phyloP scores from a whole-genome alignment of 2,329 filamentous ascomycete genomes.

The Ophiostoma novo-ulmi region DNA sequence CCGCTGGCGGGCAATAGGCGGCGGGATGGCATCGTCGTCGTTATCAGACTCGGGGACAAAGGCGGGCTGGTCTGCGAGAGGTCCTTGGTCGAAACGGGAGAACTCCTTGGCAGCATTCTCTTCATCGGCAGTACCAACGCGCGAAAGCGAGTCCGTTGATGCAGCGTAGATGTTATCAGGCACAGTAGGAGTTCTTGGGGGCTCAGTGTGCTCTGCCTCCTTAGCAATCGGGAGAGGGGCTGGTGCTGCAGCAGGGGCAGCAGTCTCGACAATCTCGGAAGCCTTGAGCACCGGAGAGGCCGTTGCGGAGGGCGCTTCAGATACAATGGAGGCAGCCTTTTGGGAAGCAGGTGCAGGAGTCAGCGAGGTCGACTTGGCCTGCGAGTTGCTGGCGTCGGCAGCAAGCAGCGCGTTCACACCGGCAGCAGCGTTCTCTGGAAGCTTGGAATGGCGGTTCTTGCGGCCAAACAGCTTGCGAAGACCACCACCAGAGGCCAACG shows the following conservation, averaged over 20 bases:
- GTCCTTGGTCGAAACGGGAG: constrained; percentile 78
- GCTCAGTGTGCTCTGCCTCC: constrained; percentile 28
- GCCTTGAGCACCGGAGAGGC: constrained; percentile 22
- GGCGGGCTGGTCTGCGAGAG: constrained; percentile 77
- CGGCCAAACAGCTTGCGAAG: constrained; percentile 63
- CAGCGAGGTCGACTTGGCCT: not conserved
- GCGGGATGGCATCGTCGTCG: constrained; percentile 48
- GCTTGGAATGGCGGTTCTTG: constrained; percentile 56
- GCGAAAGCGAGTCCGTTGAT: constrained; percentile 48
- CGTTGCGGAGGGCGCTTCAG: constrained; percentile 31
- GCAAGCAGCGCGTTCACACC: constrained; percentile 50
- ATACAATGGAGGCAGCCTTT: constrained; percentile 17
- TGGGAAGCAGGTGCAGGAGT: not conserved
- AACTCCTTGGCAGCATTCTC: constrained; percentile 57
- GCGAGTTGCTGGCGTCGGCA: constrained; percentile 25
- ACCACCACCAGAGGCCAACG: constrained; percentile 37
- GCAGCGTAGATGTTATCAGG: constrained; percentile 42
- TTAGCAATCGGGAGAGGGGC: not conserved
- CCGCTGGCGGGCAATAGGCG: constrained; percentile 47
- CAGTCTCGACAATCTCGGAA: constrained; percentile 26
- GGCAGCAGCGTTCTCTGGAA: constrained; percentile 49
- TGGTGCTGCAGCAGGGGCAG: constrained; percentile 27
- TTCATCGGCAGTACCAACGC: constrained; percentile 55
- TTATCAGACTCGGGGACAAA: constrained; percentile 59
- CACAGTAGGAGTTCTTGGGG: constrained; percentile 27